These are phyloP conservation scores for Yarrowia sp. DNA, from an alignment of 805 yeast species.

Conservation along the genomic window DNA sequence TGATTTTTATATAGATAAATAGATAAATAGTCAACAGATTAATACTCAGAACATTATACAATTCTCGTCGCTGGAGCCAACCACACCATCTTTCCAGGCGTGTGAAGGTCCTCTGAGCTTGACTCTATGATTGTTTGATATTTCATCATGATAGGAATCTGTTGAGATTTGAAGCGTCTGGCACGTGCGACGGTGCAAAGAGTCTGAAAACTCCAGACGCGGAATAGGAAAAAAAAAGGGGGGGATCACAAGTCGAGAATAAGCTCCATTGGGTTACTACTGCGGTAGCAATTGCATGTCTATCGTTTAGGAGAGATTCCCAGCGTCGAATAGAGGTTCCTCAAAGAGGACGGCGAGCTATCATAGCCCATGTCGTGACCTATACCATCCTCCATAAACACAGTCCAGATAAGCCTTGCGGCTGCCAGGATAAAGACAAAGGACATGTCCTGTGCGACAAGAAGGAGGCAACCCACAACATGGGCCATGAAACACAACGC, in stretches of 20 bases:
- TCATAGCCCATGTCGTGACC: slow-evolving; percentile 2
- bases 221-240: slow-evolving; percentile 27
- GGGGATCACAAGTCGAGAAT: slow-evolving; percentile 34
- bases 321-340: slow-evolving; percentile 30
- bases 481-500: slow-evolving; percentile 21
- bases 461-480: slow-evolving; percentile 28
- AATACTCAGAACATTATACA: slow-evolving; percentile 30
- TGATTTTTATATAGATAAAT: neutral
- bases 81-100: slow-evolving; percentile 27
- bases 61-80: slow-evolving; percentile 31
- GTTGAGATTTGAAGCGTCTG: slow-evolving; percentile 28
- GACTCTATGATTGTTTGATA: slow-evolving; percentile 39
- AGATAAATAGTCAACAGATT: neutral
- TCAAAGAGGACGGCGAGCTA: slow-evolving; percentile 14
- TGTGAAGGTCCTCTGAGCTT: slow-evolving; percentile 37
- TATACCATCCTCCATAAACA: slow-evolving; percentile 13
- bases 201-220: slow-evolving; percentile 29
- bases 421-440: slow-evolving; percentile 26
- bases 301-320: slow-evolving; percentile 32
- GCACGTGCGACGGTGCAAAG: slow-evolving; percentile 35
- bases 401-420: slow-evolving; percentile 27
- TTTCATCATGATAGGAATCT: slow-evolving; percentile 34
- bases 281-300: slow-evolving; percentile 39
- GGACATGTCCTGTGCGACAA: slow-evolving; percentile 10
- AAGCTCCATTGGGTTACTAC: slow-evolving; percentile 42